Base-by-base conservation (phyloP, 495 filamentous ascomycete species). In the Neurospora tetrasperma region DNA sequence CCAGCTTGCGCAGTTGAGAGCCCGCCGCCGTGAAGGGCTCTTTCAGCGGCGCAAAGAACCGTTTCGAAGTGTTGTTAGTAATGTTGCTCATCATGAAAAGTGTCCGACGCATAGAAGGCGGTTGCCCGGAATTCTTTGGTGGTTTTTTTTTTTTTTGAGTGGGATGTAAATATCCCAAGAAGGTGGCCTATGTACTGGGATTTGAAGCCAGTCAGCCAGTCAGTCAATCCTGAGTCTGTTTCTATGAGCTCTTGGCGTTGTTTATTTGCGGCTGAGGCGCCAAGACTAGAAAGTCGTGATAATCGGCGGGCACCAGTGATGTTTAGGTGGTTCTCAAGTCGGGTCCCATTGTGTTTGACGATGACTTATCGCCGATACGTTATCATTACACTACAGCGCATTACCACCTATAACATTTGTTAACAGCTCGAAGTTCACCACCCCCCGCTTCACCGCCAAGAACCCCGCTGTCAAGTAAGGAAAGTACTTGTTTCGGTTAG, bases 1-100 rank as follows among this genome's bases (percentile, higher is more conserved):
- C 88, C 69, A 98, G 81, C 70, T 81, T 85, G 44, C 90, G 91
- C 12, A 83, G 42, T 31, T 75, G 39, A 0, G 48, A 83, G 72
- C 81, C 77, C 39, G 79, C 46, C 10, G 35, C 35, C 35, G 70
- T 46, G 31, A 73, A 73, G 2, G 73, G 73, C 42, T 75, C 74
- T 48, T 73, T 78, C 46, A 82, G 76, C 20, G 89, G 88, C 6
- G 88, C 88, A 62, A 62, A 62, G 54, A 18, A 18, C 27, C 54
- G 54, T 62, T 62, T 62, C 14, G 27, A 18, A 35, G 54, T 62
- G 27, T 62, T 62, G 27, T 62, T 62, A 6, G 54, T 62, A 16
- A 62, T 31, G 27, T 35, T 62, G 54, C 54, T 62, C 54, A 62
- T 62, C 54, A 16, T 62, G 48, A 62, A 4, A 62, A 62, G 7